Evolutionary conservation across 1,284 basidiomycete genomes (phyloP).

Genomic region (Ustanciosporium gigantosporum): DNA sequence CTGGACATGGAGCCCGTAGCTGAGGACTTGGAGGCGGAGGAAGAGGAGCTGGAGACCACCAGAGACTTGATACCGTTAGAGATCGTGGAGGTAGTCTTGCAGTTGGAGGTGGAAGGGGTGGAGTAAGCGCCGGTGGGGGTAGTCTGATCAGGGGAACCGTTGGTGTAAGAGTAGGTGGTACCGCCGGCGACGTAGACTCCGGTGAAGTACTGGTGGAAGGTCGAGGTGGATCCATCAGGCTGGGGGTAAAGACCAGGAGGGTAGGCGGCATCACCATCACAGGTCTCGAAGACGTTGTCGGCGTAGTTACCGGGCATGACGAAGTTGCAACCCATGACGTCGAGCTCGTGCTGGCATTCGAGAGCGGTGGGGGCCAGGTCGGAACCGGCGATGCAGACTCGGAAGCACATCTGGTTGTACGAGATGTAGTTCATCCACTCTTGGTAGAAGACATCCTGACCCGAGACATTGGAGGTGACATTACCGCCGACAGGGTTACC

Average conservation of each 20-base stretch:
- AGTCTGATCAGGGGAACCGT: slow-evolving; percentile 42
- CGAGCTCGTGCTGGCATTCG: slow-evolving; percentile 56
- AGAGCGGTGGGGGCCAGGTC: slow-evolving; percentile 35
- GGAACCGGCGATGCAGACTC: slow-evolving; percentile 54
- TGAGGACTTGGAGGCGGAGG: slow-evolving; percentile 3
- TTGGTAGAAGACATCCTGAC: slow-evolving; percentile 64
- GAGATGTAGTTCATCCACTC: slow-evolving; percentile 64
- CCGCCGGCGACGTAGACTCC: slow-evolving; percentile 43
- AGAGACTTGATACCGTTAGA: slow-evolving; percentile 44
- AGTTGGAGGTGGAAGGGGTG: slow-evolving; percentile 47
- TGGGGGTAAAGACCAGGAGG: slow-evolving; percentile 52
- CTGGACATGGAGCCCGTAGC: slow-evolving; percentile 2
- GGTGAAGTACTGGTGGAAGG: slow-evolving; percentile 54
- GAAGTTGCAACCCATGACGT: slow-evolving; percentile 61
- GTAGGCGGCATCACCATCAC: slow-evolving; percentile 57
- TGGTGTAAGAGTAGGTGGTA: slow-evolving; percentile 41
- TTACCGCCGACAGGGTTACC: slow-evolving; percentile 66
- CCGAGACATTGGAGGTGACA: slow-evolving; percentile 65
- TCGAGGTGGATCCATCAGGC: slow-evolving; percentile 43
- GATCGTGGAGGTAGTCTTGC: slow-evolving; percentile 33
- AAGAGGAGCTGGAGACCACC: slow-evolving; percentile 8
- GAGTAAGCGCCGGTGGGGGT: slow-evolving; percentile 54
- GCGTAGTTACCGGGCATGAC: slow-evolving; percentile 59
- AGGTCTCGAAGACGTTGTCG: slow-evolving; percentile 52
- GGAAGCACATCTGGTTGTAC: slow-evolving; percentile 55